Percentiles rank a stretch among this genome's conserved stretches.
These are phyloP conservation scores for cucumber (Cucumis sativus) DNA, from an alignment of 306 rosid genomes.

Conservation along the genomic window Cucumber_9930_V3 NC_026660.2:18100001-18100500, in stretches of 20 bases:
- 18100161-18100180: background rate
- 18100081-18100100: background rate
- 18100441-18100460: background rate
- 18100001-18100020: constrained; percentile 58
- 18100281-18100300: constrained; percentile 66
- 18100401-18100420: background rate
- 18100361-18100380: background rate
- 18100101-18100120: background rate
- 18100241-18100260: constrained; percentile 77
- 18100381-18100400: background rate
- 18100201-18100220: constrained; percentile 54
- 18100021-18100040: background rate
- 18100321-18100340: background rate
- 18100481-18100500: background rate
- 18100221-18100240: constrained; percentile 53
- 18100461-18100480: background rate
- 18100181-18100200: constrained; percentile 28
- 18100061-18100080: background rate
- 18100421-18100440: background rate
- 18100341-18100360: background rate
- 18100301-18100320: constrained; percentile 6
- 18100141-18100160: background rate
- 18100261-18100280: constrained; percentile 79
- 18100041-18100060: background rate
- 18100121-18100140: background rate